Percentiles rank a stretch among this genome's conserved stretches.
phyloP scores from a whole-genome alignment of 441 rosid genomes.

The Dalechampia spathulata region DNA sequence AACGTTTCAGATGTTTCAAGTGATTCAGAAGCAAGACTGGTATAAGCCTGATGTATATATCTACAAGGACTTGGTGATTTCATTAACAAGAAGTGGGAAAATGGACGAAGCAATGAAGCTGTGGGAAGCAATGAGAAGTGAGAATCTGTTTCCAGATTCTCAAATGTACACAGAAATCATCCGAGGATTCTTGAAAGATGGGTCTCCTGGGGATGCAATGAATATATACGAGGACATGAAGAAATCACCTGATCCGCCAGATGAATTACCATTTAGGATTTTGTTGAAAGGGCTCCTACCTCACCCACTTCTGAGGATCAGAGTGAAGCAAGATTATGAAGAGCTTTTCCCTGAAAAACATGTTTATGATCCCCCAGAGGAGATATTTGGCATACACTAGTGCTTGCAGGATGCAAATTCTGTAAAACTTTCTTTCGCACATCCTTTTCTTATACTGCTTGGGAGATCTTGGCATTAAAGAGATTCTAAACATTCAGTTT shows the following conservation, averaged over 20 bases:
- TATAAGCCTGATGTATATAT: conserved; percentile 73
- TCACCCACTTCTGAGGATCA: conserved; percentile 83
- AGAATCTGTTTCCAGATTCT: conserved; percentile 74
- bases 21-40: conserved; percentile 81
- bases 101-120: conserved; percentile 81
- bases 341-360: conserved; percentile 91
- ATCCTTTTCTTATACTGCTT: background rate
- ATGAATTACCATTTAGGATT: conserved; percentile 87
- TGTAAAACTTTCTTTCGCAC: background rate
- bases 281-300: conserved; percentile 85
- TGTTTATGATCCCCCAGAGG: conserved; percentile 93
- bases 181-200: conserved; percentile 75
- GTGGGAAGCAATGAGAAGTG: conserved; percentile 78
- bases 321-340: conserved; percentile 92
- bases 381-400: conserved; percentile 72
- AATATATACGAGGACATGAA: conserved; percentile 95
- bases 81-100: conserved; percentile 55
- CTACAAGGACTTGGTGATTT: conserved; percentile 78
- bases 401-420: conserved; percentile 15
- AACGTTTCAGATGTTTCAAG: conserved; percentile 54
- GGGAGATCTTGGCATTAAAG: background rate
- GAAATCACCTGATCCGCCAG: conserved; percentile 89
- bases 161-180: conserved; percentile 86
- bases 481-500: background rate
- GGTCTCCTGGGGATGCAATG: conserved; percentile 96